These are phyloP conservation scores for Leptographium galeiforme DNA, from an alignment of 2,329 filamentous ascomycete species.

Conservation along the genomic window DNA sequence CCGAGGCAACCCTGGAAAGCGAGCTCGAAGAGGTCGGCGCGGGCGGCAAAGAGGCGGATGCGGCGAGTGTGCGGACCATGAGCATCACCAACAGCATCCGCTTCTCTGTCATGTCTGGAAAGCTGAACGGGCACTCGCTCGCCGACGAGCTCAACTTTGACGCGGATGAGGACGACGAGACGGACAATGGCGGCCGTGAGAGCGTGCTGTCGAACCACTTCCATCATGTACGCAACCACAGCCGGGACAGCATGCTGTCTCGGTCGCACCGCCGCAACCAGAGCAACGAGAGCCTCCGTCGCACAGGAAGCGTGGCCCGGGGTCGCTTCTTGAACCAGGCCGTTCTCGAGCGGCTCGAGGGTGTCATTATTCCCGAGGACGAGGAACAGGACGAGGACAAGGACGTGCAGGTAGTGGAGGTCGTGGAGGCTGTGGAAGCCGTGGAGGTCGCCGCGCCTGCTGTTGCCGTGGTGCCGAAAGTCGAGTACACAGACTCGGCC, in stretches of 20 bases:
- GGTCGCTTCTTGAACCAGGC: slow-evolving; percentile 40
- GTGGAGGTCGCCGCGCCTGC: background rate
- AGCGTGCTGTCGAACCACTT: slow-evolving; percentile 40
- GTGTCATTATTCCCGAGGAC: slow-evolving; percentile 35
- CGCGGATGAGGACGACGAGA: slow-evolving; percentile 59
- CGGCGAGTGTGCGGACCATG: slow-evolving; percentile 58
- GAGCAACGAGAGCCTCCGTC: slow-evolving; percentile 44
- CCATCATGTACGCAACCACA: slow-evolving; percentile 36
- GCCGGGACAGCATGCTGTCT: slow-evolving; percentile 41
- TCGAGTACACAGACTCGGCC: slow-evolving; percentile 59
- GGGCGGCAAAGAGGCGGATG: slow-evolving; percentile 50
- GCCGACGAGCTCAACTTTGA: slow-evolving; percentile 87
- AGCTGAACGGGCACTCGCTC: slow-evolving; percentile 57
- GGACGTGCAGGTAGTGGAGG: background rate
- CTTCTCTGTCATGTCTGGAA: slow-evolving; percentile 42
- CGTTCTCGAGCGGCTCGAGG: slow-evolving; percentile 42
- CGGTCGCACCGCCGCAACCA: slow-evolving; percentile 40
- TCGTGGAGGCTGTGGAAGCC: background rate
- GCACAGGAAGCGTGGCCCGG: slow-evolving; percentile 40
- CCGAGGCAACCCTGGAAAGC: slow-evolving; percentile 36
- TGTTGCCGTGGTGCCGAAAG: slow-evolving; percentile 17
- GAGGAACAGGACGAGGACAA: slow-evolving; percentile 20
- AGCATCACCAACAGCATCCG: slow-evolving; percentile 61
- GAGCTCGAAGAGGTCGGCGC: slow-evolving; percentile 42
- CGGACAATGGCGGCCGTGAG: slow-evolving; percentile 57